Evolutionary conservation across 225 moss, liverwort and hornwort species (phyloP), one percentile per base, ranked within the genome.

Genomic region (Sphagnum tenellum): DNA sequence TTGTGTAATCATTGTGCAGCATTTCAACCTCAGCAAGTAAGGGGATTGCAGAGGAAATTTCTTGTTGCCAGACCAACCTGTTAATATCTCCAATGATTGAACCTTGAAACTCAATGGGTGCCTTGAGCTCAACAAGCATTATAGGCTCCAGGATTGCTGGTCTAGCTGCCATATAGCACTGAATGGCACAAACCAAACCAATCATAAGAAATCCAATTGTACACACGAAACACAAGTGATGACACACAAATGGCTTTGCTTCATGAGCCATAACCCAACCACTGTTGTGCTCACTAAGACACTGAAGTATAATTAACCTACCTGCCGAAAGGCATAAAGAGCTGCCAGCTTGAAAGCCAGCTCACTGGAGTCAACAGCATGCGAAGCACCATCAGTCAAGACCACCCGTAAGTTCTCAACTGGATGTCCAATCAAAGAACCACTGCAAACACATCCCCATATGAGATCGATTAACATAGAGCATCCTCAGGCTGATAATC

Each of bases 341-440:
- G 96, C 89, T 71, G 96, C 96, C 68, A 96, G 76, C 81, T 96
- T 96, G 71, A 96, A 96, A 64, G 96, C 96, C 57, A 96, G 85
- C 72, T 96, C 96, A 78, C 96, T 96, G 9, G 96, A 96, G 72
- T 96, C 96, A 14, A 96, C 96, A 75, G 92, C 89, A 68, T 96
- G 96, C 49, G 96, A 88, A 65, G 96, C 96, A 49, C 96, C 96
- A 81, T 96, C 96, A 47, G 85, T 96, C 70, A 96, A 78, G 65
- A 89, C 90, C 50, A 96, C 96, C 46, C 96, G 84, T 75, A 92
- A 60, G 69, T 89, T 89, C 74, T 96, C 96, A 67, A 96, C 96
- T 68, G 92, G 96, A 69, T 96, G 96, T 70, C 96, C 96, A 74
- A 96, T 92, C 62, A 96, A 75, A 76, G 96, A 81, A 57, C 96